Conservation (phyloP, 202 grass and related monocot genomes). For the Sporobolus alterniflorus region DNA sequence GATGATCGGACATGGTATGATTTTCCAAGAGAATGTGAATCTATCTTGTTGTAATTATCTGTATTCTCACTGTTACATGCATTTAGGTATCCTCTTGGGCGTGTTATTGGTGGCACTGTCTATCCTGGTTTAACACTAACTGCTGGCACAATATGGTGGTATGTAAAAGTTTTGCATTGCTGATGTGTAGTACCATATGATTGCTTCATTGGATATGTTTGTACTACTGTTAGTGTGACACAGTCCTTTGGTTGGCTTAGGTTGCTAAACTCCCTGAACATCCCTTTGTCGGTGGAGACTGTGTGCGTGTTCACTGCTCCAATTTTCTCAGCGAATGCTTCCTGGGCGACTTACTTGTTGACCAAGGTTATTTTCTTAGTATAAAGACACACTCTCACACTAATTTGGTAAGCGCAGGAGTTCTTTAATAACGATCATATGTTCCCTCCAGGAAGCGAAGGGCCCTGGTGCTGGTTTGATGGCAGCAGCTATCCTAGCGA, state of each 20-base stretch:
- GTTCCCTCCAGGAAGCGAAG: conserved; percentile 92
- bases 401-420: no score
- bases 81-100: conserved; percentile 96
- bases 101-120: conserved; percentile 97
- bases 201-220: no score
- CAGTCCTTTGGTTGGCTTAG: conserved; percentile 54
- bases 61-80: conserved; percentile 7
- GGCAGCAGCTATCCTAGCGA: conserved; percentile 88
- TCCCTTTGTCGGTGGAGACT: conserved; percentile 95
- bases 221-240: no score
- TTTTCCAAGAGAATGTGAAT: no score
- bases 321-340: conserved; percentile 90
- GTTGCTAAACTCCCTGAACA: conserved; percentile 92
- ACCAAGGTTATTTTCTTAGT: conserved; percentile 82
- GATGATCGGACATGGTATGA: conserved; percentile 98
- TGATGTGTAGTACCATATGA: no score
- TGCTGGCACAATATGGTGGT: conserved; percentile 97
- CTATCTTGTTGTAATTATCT: neutral
- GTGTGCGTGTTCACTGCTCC: conserved; percentile 99
- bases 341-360: conserved; percentile 95
- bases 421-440: no score
- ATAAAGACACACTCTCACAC: no score
- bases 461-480: conserved; percentile 96
- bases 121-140: conserved; percentile 99
- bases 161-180: no score